Evolutionary conservation across 768 basidiomycete genomes (phyloP), one percentile per base, ranked within the genome.

Genomic region (Macrolepiota albuminosa): DNA sequence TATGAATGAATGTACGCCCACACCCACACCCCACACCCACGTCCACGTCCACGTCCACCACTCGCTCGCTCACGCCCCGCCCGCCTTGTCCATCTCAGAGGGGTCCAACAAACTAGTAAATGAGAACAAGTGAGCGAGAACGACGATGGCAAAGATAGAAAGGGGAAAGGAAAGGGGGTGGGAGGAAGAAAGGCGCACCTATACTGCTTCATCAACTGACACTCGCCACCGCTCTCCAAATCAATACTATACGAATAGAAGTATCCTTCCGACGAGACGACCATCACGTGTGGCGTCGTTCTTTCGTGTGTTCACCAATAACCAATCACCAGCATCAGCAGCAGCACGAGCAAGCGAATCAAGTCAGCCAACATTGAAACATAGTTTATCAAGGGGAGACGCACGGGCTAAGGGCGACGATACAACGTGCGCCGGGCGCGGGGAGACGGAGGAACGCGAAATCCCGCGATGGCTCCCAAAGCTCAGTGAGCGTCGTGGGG

Each of bases 211-310:
- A 95, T 89, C 68, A 99, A 72, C 21, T 89, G 83, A 67, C 96
- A 98, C 73, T 99, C 96, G 3, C 96, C 96, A 3, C 96, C 96
- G 54, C 89, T 88, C 72, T 99, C 96, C 61, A 98, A 75, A 74
- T 99, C 96, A 68, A 99, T 96, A 66, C 83, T 91, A 72, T 98
- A 98, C 16, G 89, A 86, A 69, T 99, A 98, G 71, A 97, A 96
- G 66, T 93, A 91, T 1, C 96, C 96, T 59, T 98, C 95, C 0
- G 92, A 91, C 0, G 94, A 95, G 58, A 98, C 85, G 26, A 99
- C 95, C 93, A 97, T 96, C 11, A 98, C 89, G 61, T 99, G 96
- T 0, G 96, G 95, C 75, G 92, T 90, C 7, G 93, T 94, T 14
- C 45, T 46, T 29, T 29, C 29, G 29, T 29, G 29, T 29, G 29